These are phyloP conservation scores for Bidens hawaiensis DNA, from an alignment of 140 eudicot genomes.

Conservation along the genomic window DNA sequence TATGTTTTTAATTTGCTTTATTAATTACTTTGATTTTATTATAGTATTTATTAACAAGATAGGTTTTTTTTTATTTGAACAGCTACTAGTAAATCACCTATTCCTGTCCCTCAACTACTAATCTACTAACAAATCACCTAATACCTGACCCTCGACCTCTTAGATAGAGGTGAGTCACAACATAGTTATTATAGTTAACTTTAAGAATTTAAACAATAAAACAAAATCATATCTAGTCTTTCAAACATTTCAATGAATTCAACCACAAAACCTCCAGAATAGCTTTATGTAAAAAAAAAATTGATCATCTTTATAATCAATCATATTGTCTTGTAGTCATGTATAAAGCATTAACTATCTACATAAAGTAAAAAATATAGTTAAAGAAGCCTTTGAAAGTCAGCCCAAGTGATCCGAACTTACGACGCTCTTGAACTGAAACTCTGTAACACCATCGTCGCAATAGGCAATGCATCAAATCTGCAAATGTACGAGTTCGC, in stretches of 20 bases:
- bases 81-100: too few species aligned
- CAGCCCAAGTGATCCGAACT: not conserved
- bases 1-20: too few species aligned
- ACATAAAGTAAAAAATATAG: not conserved
- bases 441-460: not conserved
- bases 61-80: too few species aligned
- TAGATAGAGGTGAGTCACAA: too few species aligned
- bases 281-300: not conserved
- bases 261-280: too few species aligned
- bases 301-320: too few species aligned
- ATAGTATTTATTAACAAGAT: too few species aligned
- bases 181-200: not conserved
- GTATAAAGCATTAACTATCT: not conserved
- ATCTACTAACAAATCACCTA: too few species aligned
- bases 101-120: too few species aligned
- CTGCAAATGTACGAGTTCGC: not conserved
- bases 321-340: not conserved
- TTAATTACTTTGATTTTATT: too few species aligned
- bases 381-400: not conserved
- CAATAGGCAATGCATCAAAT: too few species aligned
- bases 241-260: not conserved
- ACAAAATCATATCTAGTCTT: not conserved
- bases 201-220: not conserved
- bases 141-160: too few species aligned
- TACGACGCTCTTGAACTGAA: constrained; percentile 8